phyloP scores from a whole-genome alignment of 2,329 filamentous ascomycete species.

The Pyricularia grisea region DNA sequence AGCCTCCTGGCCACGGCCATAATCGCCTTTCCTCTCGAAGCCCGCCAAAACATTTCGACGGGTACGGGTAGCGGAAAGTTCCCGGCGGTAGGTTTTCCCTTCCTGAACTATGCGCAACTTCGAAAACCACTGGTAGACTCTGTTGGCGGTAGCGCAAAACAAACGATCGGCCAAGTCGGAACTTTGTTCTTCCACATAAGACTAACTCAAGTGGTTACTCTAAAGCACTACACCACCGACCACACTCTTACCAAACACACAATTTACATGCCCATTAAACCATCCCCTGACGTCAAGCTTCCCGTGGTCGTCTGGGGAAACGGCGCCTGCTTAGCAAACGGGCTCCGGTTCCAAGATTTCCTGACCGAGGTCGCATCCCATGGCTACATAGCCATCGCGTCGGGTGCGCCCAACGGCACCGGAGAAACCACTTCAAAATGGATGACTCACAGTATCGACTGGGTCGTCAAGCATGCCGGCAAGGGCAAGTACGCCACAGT shows the following conservation, averaged over 20 bases:
- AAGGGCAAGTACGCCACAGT: constrained; percentile 12
- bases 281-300: constrained; percentile 10
- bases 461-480: constrained; percentile 10
- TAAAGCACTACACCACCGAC: no score
- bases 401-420: constrained; percentile 12
- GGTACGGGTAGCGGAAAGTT: not conserved
- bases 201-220: no score
- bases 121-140: no score
- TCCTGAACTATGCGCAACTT: no score
- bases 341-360: constrained; percentile 9
- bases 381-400: constrained; percentile 17
- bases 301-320: constrained; percentile 21
- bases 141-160: no score
- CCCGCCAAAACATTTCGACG: not conserved
- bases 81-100: not conserved
- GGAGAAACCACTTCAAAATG: constrained; percentile 13
- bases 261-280: not conserved
- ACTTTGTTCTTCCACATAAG: no score
- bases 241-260: no score
- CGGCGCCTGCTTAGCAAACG: constrained; percentile 16
- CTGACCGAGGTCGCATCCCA: constrained; percentile 16
- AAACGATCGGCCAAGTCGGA: no score
- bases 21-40: not conserved
- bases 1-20: no score
- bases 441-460: constrained; percentile 15